Evolutionary conservation across 116 monocot genomes (phyloP).

Genomic region (Zostera marina): DNA sequence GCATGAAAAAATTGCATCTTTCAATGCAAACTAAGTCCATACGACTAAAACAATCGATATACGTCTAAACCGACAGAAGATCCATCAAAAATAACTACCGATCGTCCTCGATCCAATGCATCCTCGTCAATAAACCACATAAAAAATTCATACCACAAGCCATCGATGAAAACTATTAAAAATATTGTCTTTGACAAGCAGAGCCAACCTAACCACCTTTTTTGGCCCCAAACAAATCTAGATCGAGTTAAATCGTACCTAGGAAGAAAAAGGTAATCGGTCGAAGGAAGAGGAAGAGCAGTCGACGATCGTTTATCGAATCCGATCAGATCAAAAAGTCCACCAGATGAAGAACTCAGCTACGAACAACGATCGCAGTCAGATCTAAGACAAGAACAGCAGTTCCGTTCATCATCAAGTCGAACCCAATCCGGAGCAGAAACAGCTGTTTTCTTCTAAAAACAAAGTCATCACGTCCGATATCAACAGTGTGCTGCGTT

Average conservation of each 20-base stretch:
- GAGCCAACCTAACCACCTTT: background rate
- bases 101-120: background rate
- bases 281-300: background rate
- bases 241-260: background rate
- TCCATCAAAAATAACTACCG: background rate
- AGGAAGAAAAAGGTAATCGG: background rate
- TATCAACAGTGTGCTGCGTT: background rate
- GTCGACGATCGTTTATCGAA: background rate
- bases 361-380: background rate
- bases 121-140: background rate
- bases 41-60: background rate
- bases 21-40: no score
- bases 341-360: background rate
- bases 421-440: background rate
- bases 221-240: background rate
- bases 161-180: background rate
- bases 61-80: background rate
- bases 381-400: background rate
- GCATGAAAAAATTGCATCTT: no score
- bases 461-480: background rate
- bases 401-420: background rate
- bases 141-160: background rate
- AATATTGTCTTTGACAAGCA: background rate
- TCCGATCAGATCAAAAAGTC: background rate
- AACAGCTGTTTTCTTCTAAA: no score